Base-by-base conservation (phyloP, 1,284 basidiomycete species). In the Stereum hirsutum region DNA sequence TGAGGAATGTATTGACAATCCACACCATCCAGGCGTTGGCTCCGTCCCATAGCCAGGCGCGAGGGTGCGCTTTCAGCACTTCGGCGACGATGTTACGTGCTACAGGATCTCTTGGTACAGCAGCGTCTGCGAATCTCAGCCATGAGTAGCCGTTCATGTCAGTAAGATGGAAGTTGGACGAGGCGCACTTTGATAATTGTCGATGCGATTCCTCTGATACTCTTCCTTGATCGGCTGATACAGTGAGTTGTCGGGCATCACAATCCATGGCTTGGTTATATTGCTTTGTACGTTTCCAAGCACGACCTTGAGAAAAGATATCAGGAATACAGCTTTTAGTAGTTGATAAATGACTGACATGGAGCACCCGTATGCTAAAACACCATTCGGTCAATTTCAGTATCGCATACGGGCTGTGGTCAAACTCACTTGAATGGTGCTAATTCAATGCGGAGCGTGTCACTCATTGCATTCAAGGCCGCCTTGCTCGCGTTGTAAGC, bases 401-500 rank as follows among this genome's bases (percentile, higher is more conserved):
- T 51, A 50, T 12, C 10, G 8, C 24, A 5, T 3, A 14, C 15
- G 21, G 25, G 12, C 25, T 24, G 21, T 11, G 31, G 6, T 31
- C 4, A 6, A 7, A 27, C 41, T 20, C 20, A 46, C 45, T 28
- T 35, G 41, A 46, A 43, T 3, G 62, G 60, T 4, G 51, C 52
- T 27, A 64, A 43, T 39, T 64, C 62, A 6, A 61, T 48, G 1
- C 60, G 50, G 11, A 60, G 44, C 0, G 58, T 58, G 33, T 64
- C 52, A 12, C 53, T 45, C 12, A 51, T 56, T 3, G 54, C 41
- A 32, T 53, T 49, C 12, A 63, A 27, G 2, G 58, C 61, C 1
- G 59, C 60, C 45, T 64, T 64, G 42, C 45, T 52, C 6, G 52
- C 46, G 40, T 54, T 60, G 46, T 62, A 63, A 4, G 50, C 47